phyloP scores from a whole-genome alignment of 306 rosid species.

The Cicer arietinum region DNA sequence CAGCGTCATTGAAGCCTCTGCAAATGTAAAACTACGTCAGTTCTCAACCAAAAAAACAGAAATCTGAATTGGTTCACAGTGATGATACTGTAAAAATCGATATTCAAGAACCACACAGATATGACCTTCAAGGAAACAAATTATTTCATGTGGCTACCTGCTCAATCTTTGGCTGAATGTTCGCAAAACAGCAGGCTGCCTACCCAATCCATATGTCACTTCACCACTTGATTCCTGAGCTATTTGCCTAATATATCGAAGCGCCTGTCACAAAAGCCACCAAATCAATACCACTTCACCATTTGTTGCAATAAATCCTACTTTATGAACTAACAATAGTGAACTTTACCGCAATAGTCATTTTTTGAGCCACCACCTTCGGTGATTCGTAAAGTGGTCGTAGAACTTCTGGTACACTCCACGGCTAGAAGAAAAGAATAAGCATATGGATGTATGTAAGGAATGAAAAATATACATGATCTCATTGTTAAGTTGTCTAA shows the following conservation, averaged over 20 bases:
- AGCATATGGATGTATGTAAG: constrained; percentile 7
- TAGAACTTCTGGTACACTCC: constrained; percentile 97
- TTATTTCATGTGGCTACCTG: constrained; percentile 55
- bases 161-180: constrained; percentile 95
- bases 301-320: neutral
- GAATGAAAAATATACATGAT: neutral
- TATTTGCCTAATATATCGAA: constrained; percentile 87
- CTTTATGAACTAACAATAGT: neutral
- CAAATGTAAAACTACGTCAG: constrained; percentile 18
- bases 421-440: constrained; percentile 59
- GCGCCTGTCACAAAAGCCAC: constrained; percentile 61
- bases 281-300: constrained; percentile 33
- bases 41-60: neutral
- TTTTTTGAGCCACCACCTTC: constrained; percentile 86
- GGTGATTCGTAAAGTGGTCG: constrained; percentile 97
- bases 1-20: constrained; percentile 97
- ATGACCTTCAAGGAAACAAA: neutral
- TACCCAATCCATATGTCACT: constrained; percentile 90
- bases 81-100: neutral
- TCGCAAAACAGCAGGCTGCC: constrained; percentile 95
- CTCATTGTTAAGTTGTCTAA: constrained; percentile 42
- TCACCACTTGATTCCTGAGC: constrained; percentile 98
- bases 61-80: neutral
- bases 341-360: constrained; percentile 87
- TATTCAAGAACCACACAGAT: neutral